Evolutionary conservation across 2,329 filamentous ascomycete genomes (phyloP), one percentile per base, ranked within the genome.

Genomic region (Venturiaceae sp.): DNA sequence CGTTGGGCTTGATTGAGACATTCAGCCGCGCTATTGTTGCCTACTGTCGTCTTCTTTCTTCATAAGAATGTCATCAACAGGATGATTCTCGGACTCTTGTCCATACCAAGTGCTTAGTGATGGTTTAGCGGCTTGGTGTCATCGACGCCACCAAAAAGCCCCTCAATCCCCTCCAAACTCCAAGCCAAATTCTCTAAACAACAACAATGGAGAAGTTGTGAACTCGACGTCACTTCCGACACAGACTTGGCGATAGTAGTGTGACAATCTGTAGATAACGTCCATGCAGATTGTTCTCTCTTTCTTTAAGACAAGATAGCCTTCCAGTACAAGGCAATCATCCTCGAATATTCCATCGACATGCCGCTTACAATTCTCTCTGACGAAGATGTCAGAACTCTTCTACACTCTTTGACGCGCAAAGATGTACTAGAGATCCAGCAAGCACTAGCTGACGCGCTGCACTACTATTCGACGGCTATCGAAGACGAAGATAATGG

Each of bases 391-490:
- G 79, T 86, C 32, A 77, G 75, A 60, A 71, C 70, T 5, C 69
- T 86, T 7, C 75, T 86, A 7, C 74, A 80, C 52, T 78, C 79
- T 13, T 72, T 86, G 55, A 78, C 71, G 39, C 77, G 76, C 56
- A 77, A 83, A 57, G 82, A 85, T 63, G 77, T 86, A 30, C 65
- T 77, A 28, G 70, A 77, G n/a, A 72, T 86, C 7, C 83, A 85
- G 61, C 70, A 76, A 62, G 79, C 76, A 26, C 77, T 87, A 5
- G 79, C 80, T 26, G 79, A 84, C 60, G 81, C 82, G 0, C 73
- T 87, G 4, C 81, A 83, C 64, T 81, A 83, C 66, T 88, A 87
- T 65, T 86, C 83, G 0, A 84, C 82, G 14, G 79, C 81, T 3
- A 80, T 77, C 26, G 83, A 85, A 58, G 77, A 80, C 37, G 74